Evolutionary conservation across 441 rosid genomes (phyloP).

Genomic region (Aquilaria agallochum): DNA sequence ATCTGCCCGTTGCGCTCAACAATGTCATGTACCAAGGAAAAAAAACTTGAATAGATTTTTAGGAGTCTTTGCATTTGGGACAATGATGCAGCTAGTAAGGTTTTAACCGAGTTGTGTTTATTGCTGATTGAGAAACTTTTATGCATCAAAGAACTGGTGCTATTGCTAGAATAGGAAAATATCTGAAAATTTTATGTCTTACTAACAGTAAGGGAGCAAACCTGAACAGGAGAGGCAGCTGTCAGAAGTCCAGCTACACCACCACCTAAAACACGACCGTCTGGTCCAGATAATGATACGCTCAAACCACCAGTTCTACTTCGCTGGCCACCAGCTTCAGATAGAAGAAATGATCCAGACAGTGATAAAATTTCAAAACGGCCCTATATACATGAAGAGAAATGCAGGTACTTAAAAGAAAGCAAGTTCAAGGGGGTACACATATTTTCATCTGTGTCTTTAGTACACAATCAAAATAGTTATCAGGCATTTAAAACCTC

Average conservation of each 20-base stretch:
- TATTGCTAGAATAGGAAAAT: neutral
- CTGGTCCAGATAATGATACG: constrained; percentile 52
- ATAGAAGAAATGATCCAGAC: constrained; percentile 51
- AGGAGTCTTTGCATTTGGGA: too few relatives aligned
- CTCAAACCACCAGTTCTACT: constrained; percentile 60
- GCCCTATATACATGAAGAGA: constrained; percentile 31
- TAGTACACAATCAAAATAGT: neutral
- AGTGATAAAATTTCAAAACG: constrained; percentile 62
- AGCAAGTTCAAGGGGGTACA: too few relatives aligned
- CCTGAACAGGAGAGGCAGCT: constrained; percentile 79
- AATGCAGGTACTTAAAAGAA: too few relatives aligned
- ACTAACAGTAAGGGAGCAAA: constrained; percentile 10
- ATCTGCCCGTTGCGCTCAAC: too few relatives aligned
- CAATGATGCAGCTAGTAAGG: too few relatives aligned
- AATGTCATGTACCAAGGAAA: too few relatives aligned
- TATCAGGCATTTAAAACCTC: constrained; percentile 39
- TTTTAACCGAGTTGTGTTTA: too few relatives aligned
- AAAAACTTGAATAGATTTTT: too few relatives aligned
- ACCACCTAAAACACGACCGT: constrained; percentile 72
- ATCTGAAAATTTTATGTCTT: too few relatives aligned
- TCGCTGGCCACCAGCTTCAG: constrained; percentile 56
- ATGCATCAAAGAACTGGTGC: neutral
- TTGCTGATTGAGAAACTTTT: neutral
- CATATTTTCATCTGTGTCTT: too few relatives aligned
- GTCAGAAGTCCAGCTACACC: constrained; percentile 68